Conservation (phyloP, 1,139 yeast genomes). For the Yamadazyma atlantica region DNA sequence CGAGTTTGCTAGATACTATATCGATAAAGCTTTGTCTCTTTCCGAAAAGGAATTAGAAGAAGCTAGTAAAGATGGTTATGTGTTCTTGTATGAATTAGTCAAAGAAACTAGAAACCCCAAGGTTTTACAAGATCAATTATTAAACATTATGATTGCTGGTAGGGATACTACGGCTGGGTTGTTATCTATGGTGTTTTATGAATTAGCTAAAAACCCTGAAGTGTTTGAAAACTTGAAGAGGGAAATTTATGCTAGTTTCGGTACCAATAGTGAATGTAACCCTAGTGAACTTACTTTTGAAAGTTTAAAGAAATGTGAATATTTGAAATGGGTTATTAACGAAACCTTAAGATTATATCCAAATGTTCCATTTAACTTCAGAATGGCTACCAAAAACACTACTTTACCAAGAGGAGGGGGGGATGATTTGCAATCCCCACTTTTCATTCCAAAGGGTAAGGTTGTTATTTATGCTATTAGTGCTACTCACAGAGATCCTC, state of each 20-base stretch:
- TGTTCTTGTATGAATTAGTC: constrained; percentile 29
- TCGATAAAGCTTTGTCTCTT: constrained; percentile 19
- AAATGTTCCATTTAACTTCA: constrained; percentile 48
- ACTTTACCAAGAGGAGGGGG: constrained; percentile 55
- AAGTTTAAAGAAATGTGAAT: constrained; percentile 45
- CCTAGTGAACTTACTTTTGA: constrained; percentile 40
- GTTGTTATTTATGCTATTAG: constrained; percentile 38
- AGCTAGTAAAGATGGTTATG: constrained; percentile 20
- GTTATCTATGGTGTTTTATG: constrained; percentile 28
- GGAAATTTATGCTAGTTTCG: constrained; percentile 32
- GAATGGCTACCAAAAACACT: constrained; percentile 43
- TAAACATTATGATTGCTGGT: constrained; percentile 34
- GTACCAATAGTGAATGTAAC: constrained; percentile 40
- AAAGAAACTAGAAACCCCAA: constrained; percentile 26
- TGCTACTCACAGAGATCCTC: constrained; percentile 39
- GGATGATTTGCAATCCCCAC: constrained; percentile 35
- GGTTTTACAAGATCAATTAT: constrained; percentile 27
- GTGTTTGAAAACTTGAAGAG: constrained; percentile 30
- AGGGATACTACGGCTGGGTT: constrained; percentile 34
- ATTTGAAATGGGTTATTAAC: constrained; percentile 44
- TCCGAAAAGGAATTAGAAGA: constrained; percentile 21
- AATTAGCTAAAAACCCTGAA: constrained; percentile 39
- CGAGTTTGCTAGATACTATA: constrained; percentile 19
- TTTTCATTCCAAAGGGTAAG: constrained; percentile 41
- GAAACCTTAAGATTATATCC: constrained; percentile 53